A percentile compares a stretch with the other conserved stretches of the same genome.
These are phyloP conservation scores for Phanerochaete sordida DNA, from an alignment of 768 basidiomycete species.

Conservation along the genomic window DNA sequence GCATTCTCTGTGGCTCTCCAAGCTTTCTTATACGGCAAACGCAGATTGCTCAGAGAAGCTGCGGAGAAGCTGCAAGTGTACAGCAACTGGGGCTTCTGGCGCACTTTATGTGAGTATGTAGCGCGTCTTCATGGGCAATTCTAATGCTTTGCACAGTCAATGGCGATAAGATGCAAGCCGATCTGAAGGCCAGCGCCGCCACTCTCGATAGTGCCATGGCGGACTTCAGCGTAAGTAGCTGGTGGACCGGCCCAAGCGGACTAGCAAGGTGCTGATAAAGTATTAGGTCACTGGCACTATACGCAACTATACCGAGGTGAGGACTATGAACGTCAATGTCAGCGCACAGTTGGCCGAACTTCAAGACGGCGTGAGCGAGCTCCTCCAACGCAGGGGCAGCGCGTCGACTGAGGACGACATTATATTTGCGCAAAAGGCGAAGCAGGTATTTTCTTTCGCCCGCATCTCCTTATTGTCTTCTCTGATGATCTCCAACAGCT, in stretches of 20 bases:
- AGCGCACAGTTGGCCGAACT: too few relatives aligned
- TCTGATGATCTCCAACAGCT: too few relatives aligned
- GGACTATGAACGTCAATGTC: too few relatives aligned
- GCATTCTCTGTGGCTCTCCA: too few relatives aligned
- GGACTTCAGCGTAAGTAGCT: neutral
- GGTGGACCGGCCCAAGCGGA: neutral
- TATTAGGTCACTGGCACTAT: neutral
- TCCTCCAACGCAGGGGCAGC: too few relatives aligned
- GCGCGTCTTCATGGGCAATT: neutral
- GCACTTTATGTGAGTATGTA: neutral
- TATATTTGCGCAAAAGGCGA: neutral
- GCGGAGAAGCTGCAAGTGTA: neutral
- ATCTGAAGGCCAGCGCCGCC: neutral
- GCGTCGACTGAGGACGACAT: neutral
- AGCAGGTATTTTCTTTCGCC: neutral
- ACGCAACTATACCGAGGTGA: neutral
- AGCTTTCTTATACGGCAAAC: too few relatives aligned
- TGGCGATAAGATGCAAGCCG: neutral
- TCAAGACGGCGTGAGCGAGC: too few relatives aligned
- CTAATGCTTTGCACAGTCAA: neutral
- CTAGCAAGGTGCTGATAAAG: neutral
- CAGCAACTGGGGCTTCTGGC: neutral
- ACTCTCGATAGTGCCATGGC: neutral
- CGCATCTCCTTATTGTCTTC: neutral
- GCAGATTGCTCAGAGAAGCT: neutral